Evolutionary conservation across 2,329 filamentous ascomycete species (phyloP), one percentile per base, ranked within the genome.

Genomic region (Fusarium sp.): DNA sequence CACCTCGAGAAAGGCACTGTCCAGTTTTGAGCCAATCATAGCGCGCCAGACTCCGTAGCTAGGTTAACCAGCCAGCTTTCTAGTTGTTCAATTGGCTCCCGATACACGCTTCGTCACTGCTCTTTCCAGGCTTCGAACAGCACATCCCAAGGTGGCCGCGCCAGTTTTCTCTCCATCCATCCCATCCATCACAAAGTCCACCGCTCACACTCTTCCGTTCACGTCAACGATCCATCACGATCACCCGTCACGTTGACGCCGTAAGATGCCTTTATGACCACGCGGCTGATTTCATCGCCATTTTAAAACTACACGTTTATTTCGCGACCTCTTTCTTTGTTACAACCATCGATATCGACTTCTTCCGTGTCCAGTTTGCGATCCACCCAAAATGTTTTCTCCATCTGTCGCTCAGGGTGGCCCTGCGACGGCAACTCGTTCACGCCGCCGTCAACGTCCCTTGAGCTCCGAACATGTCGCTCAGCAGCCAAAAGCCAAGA

Each of bases 401-500:
- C 85, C 89, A 52, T 83, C 87, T 52, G 79, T 83, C 70, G 84
- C 84, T 74, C 85, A 87, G 73, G 85, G 86, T 76, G 87, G 87
- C 75, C 86, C 88, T 36, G 86, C 87, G 76, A 88, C 85, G 73
- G 86, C 88, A 59, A 90, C 88, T 61, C 87, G 90, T 72, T 89
- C 89, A 76, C 88, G 90, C 67, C 87, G 90, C 69, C 87, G 90
- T 65, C 89, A 90, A 80, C 88, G 90, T 66, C 89, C 89, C 57
- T 80, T 84, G 76, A 89, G 86, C 77, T 84, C 86, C 63, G 90
- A 91, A 66, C 85, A 83, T 78, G 81, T 88, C 59, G 81, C 83
- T 55, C 86, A 88, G 72, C 87, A 89, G 76, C 90, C 90, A 34
- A 92, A 91, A 81, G 87, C 89, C 18, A 92, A 92, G 83, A 87